phyloP scores from a whole-genome alignment of 2,329 filamentous ascomycete genomes.

The Pseudocercospora ulei region DNA sequence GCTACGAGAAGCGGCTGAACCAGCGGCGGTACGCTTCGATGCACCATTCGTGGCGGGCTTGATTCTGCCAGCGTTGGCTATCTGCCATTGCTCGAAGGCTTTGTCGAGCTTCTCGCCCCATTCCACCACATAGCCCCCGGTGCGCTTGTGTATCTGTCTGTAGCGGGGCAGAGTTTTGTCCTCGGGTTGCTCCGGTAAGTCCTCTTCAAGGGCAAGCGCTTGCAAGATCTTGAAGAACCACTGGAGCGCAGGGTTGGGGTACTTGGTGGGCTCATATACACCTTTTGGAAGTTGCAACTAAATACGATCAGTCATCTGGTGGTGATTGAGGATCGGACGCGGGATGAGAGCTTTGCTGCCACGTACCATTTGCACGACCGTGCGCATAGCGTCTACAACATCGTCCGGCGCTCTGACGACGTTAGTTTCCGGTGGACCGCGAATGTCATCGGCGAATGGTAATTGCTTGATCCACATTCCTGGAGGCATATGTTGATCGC shows the following conservation, averaged over 20 bases:
- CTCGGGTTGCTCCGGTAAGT: constrained; percentile 61
- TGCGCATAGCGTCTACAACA: constrained; percentile 71
- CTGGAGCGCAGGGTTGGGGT: constrained; percentile 75
- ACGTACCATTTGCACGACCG: constrained; percentile 52
- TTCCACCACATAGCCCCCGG: constrained; percentile 65
- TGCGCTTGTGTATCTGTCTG: constrained; percentile 79
- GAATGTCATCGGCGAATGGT: constrained; percentile 80
- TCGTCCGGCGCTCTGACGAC: constrained; percentile 53
- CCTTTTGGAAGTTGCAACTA: constrained; percentile 82
- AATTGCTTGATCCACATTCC: constrained; percentile 83
- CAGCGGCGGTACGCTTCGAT: constrained; percentile 40
- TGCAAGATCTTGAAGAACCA: constrained; percentile 97
- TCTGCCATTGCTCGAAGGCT: constrained; percentile 43
- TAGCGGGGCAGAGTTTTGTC: constrained; percentile 80
- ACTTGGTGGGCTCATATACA: constrained; percentile 72
- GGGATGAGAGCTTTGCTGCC: not conserved
- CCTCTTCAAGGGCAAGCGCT: constrained; percentile 81
- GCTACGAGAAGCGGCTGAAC: constrained; percentile 20
- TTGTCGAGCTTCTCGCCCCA: constrained; percentile 63
- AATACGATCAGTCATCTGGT: not conserved
- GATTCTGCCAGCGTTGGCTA: constrained; percentile 31
- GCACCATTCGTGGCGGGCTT: constrained; percentile 37
- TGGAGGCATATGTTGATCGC: constrained; percentile 62
- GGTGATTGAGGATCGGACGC: not conserved
- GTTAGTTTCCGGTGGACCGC: constrained; percentile 57